These are phyloP conservation scores for Phytophthora multivora DNA, from an alignment of 352 stramenopile species.

Conservation along the genomic window DNA sequence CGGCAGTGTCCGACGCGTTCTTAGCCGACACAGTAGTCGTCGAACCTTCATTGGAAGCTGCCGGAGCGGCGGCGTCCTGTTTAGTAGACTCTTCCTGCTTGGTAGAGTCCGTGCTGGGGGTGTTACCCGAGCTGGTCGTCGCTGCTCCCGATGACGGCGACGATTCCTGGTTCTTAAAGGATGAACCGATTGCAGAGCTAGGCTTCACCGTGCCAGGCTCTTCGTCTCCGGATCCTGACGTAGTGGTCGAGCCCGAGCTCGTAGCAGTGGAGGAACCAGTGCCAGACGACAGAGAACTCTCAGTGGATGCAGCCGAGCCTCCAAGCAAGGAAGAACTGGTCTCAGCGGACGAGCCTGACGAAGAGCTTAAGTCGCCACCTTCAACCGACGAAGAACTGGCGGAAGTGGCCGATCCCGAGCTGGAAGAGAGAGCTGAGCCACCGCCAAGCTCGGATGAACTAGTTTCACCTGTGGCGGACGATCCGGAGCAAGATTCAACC, in stretches of 20 bases:
- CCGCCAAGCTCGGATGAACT: conserved; percentile 7
- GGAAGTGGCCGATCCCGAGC: background rate
- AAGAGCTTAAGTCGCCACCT: background rate
- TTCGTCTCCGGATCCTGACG: conserved; percentile 6
- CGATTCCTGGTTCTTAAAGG: conserved; percentile 36
- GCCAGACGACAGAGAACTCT: conserved; percentile 10
- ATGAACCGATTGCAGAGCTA: conserved; percentile 36
- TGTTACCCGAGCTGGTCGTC: background rate
- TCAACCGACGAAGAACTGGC: background rate
- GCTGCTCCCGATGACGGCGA: conserved; percentile 18
- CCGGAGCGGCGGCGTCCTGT: conserved; percentile 6
- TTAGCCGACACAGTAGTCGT: conserved; percentile 43
- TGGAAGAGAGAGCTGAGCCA: conserved; percentile 4
- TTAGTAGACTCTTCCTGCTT: conserved; percentile 15
- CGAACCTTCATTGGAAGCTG: conserved; percentile 1
- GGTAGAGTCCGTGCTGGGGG: conserved; percentile 8
- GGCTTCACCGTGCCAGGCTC: conserved; percentile 37
- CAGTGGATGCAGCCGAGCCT: background rate
- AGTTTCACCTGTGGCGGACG: conserved; percentile 1
- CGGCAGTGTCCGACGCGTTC: conserved; percentile 40
- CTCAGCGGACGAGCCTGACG: background rate
- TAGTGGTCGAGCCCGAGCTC: conserved; percentile 8
- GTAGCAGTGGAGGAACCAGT: conserved; percentile 14
- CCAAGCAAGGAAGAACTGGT: background rate
- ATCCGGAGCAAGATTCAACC: conserved; percentile 11